A percentile compares a stretch with the other conserved stretches of the same genome.
Conservation (phyloP, 2,329 filamentous ascomycete species). For the Fusarium sp. region DNA sequence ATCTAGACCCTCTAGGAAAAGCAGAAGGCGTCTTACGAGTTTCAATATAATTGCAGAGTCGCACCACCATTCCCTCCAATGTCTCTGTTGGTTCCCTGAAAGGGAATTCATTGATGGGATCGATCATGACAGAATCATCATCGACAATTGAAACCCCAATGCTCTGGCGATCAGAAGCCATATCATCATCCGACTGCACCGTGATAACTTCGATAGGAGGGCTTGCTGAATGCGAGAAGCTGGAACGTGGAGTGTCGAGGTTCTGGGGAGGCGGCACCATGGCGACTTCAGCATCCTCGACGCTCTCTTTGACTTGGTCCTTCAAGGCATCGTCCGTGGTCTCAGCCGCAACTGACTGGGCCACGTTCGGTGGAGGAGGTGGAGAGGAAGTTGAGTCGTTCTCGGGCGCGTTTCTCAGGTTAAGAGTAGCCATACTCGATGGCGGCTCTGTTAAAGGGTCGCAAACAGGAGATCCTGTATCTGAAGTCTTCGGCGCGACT, state of each 20-base stretch:
- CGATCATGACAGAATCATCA: constrained; percentile 40
- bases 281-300: constrained; percentile 56
- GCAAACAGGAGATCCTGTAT: constrained; percentile 45
- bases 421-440: constrained; percentile 69
- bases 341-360: constrained; percentile 11
- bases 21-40: constrained; percentile 38
- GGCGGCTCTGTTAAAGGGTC: constrained; percentile 48
- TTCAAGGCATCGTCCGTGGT: not conserved
- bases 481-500: constrained; percentile 56
- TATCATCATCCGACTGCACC: constrained; percentile 50
- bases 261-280: constrained; percentile 43
- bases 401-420: constrained; percentile 60
- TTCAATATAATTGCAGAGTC: constrained; percentile 51
- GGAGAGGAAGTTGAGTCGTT: constrained; percentile 56
- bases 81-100: constrained; percentile 50
- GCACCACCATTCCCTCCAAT: constrained; percentile 45
- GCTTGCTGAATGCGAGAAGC: constrained; percentile 53
- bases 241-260: constrained; percentile 45
- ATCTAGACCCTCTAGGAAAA: not conserved
- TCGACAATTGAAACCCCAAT: constrained; percentile 40
- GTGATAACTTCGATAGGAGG: constrained; percentile 56
- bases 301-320: constrained; percentile 53
- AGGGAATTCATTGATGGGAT: constrained; percentile 60
- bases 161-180: constrained; percentile 47
- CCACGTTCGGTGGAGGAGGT: constrained; percentile 50